These are phyloP conservation scores for Pseudopyrenochaeta lycopersici DNA, from an alignment of 2,329 filamentous ascomycete genomes.

Conservation along the genomic window DNA sequence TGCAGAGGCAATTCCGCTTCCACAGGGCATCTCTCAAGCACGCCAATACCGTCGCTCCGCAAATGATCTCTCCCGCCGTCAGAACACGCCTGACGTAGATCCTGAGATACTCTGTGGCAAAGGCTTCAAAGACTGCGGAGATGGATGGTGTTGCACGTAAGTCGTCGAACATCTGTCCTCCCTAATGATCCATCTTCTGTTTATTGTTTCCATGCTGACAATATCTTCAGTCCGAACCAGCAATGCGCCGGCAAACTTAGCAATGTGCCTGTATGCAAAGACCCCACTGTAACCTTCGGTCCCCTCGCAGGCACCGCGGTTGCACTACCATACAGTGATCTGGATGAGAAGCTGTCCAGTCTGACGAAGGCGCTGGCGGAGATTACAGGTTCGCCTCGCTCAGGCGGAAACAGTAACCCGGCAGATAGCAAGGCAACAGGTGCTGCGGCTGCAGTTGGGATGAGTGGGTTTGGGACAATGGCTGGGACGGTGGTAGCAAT, in stretches of 20 bases:
- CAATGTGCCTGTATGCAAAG: slow-evolving; percentile 13
- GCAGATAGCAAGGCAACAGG: neutral
- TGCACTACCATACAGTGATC: slow-evolving; percentile 11
- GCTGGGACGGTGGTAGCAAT: slow-evolving; percentile 1
- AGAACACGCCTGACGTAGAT: slow-evolving; percentile 3
- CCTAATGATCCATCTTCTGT: no score
- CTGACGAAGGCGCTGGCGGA: slow-evolving; percentile 1
- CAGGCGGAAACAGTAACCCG: neutral
- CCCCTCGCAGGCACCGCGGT: slow-evolving; percentile 1
- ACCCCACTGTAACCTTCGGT: slow-evolving; percentile 4
- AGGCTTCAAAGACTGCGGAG: slow-evolving; percentile 12
- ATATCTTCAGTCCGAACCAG: neutral
- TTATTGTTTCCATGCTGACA: neutral
- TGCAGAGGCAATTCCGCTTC: slow-evolving; percentile 3
- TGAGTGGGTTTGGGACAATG: slow-evolving; percentile 2
- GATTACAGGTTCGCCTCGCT: neutral
- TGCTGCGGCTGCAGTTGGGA: neutral
- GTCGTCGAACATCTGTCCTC: neutral
- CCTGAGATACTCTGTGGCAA: slow-evolving; percentile 10
- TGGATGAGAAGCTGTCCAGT: slow-evolving; percentile 3
- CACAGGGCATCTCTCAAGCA: slow-evolving; percentile 5
- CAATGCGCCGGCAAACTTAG: slow-evolving; percentile 8
- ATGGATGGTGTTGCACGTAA: slow-evolving; percentile 16
- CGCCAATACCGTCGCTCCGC: slow-evolving; percentile 5
- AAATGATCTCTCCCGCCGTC: neutral